A percentile compares a stretch with the other conserved stretches of the same genome.
phyloP scores from a whole-genome alignment of 148 eudicot genomes.

The Arctostaphylos glauca region DNA sequence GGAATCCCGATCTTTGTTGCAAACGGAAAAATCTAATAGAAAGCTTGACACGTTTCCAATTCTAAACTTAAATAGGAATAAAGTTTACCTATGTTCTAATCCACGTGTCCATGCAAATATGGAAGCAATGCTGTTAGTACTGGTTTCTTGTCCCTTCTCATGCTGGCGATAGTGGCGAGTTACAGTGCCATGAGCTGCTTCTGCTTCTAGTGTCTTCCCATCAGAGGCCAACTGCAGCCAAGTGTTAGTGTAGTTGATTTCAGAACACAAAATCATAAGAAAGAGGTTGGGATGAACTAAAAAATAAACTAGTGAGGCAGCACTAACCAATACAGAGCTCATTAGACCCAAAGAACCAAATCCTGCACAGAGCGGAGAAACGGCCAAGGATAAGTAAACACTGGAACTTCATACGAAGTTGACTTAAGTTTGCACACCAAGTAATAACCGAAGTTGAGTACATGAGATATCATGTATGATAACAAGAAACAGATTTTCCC shows the following conservation, averaged over 20 bases:
- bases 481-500: background rate
- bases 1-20: background rate
- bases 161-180: slow-evolving; percentile 64
- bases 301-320: background rate
- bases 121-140: slow-evolving; percentile 77
- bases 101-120: slow-evolving; percentile 84
- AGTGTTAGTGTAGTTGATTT: background rate
- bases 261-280: slow-evolving; percentile 5
- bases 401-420: background rate
- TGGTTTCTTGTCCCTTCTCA: slow-evolving; percentile 73
- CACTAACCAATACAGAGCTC: slow-evolving; percentile 67
- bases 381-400: background rate
- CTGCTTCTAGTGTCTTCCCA: slow-evolving; percentile 74
- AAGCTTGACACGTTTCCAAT: background rate
- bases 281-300: background rate
- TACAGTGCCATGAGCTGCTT: slow-evolving; percentile 86
- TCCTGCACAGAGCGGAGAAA: slow-evolving; percentile 40
- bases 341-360: slow-evolving; percentile 75
- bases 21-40: background rate
- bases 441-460: background rate
- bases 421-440: background rate
- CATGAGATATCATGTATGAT: background rate
- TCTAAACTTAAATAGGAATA: background rate
- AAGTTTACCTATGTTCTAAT: slow-evolving; percentile 57
- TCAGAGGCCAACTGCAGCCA: slow-evolving; percentile 60